These are phyloP conservation scores for Metarhizium rileyi DNA, from an alignment of 2,329 filamentous ascomycete species.

Conservation along the genomic window DNA sequence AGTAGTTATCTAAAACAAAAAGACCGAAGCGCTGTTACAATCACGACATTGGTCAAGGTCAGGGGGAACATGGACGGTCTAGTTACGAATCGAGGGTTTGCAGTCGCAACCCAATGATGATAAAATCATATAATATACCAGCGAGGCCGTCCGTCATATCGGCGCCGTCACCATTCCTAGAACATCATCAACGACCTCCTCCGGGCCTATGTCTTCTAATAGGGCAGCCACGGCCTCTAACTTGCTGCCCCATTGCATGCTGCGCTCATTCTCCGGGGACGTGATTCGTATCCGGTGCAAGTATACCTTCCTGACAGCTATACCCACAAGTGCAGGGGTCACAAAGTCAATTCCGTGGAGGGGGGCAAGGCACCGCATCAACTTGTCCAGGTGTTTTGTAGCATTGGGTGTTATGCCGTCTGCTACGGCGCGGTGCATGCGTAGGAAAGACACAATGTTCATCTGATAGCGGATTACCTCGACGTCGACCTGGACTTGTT, in stretches of 20 bases:
- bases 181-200: conserved; percentile 57
- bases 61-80: neutral
- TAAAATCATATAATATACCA: neutral
- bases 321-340: conserved; percentile 70
- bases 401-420: conserved; percentile 69
- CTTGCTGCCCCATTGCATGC: conserved; percentile 87
- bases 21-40: neutral
- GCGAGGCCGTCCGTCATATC: neutral
- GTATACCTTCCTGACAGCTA: conserved; percentile 83
- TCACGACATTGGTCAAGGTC: neutral
- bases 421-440: conserved; percentile 75
- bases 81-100: neutral
- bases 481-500: conserved; percentile 54
- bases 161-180: conserved; percentile 42
- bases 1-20: neutral
- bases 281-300: conserved; percentile 71
- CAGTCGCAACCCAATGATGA: neutral
- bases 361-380: conserved; percentile 66
- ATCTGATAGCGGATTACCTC: conserved; percentile 78
- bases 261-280: conserved; percentile 63
- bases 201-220: conserved; percentile 51
- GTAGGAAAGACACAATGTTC: conserved; percentile 79
- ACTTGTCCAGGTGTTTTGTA: conserved; percentile 63
- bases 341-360: conserved; percentile 74
- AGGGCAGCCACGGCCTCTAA: conserved; percentile 56